Evolutionary conservation across 345 rosid genomes (phyloP).

Genomic region (Eucalyptus cloeziana): DNA sequence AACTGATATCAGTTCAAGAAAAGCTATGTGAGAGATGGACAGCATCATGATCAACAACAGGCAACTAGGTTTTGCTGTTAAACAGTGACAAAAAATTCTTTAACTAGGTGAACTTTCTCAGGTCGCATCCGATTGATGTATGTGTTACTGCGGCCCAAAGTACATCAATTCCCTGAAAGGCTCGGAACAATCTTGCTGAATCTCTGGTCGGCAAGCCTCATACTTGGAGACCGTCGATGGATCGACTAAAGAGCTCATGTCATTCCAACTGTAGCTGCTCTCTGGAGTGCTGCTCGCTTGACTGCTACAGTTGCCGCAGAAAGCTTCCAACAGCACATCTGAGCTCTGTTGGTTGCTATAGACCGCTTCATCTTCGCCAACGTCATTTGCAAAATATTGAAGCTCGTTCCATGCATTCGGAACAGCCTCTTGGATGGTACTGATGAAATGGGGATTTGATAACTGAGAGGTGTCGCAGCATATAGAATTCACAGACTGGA

Average conservation of each 20-base stretch:
- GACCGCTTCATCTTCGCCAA: not conserved
- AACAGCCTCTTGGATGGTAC: not conserved
- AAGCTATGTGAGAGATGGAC: not conserved
- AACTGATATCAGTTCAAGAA: not conserved
- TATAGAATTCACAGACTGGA: not conserved
- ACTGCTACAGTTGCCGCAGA: not conserved
- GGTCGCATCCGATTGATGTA: not conserved
- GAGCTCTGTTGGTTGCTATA: not conserved
- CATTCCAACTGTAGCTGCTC: not conserved
- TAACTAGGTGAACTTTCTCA: not conserved
- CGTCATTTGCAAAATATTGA: not conserved
- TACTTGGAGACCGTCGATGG: not conserved
- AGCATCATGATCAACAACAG: not conserved
- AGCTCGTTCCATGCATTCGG: not conserved
- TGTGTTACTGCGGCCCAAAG: not conserved
- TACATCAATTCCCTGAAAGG: not conserved
- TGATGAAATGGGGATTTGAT: not conserved
- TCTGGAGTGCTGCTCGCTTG: not conserved
- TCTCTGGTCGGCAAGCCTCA: not conserved
- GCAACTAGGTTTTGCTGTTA: not conserved
- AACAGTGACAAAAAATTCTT: not conserved
- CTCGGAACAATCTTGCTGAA: not conserved
- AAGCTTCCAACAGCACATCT: not conserved
- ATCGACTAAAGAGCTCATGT: not conserved
- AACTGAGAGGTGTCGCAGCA: not conserved